Conservation (phyloP, 2,329 filamentous ascomycete species). For the Pyrenophora teres region DNA sequence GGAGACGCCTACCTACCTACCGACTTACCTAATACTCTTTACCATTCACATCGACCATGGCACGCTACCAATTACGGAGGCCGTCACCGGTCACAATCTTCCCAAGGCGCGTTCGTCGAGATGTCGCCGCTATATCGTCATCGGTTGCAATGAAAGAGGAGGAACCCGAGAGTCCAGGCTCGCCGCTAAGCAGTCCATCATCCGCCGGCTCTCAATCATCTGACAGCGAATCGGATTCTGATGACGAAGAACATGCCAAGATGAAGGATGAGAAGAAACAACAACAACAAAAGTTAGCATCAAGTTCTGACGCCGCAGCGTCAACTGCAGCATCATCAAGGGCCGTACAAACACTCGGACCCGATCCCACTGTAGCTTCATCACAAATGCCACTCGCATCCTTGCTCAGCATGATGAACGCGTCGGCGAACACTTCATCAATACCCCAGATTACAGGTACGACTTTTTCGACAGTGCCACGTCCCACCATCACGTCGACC, state of each 20-base stretch:
- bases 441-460: conserved; percentile 15
- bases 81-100: conserved; percentile 33
- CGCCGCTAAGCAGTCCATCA: conserved; percentile 24
- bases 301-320: conserved; percentile 5
- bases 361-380: background rate
- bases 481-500: conserved; percentile 5
- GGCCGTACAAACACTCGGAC: conserved; percentile 3
- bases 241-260: conserved; percentile 17
- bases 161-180: conserved; percentile 32
- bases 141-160: conserved; percentile 5
- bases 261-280: background rate
- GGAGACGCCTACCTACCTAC: conserved; percentile 7
- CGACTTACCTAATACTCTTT: conserved; percentile 15
- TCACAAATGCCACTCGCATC: too few species aligned
- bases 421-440: conserved; percentile 6
- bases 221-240: conserved; percentile 12
- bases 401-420: too few species aligned
- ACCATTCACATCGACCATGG: conserved; percentile 24
- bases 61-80: conserved; percentile 33
- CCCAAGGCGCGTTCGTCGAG: conserved; percentile 21
- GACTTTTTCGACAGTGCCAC: conserved; percentile 1
- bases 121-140: conserved; percentile 3
- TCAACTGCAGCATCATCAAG: conserved; percentile 11
- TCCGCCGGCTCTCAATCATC: conserved; percentile 3
- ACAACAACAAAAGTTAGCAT: conserved; percentile 1